These are phyloP conservation scores for Penicillium paxilli DNA, from an alignment of 495 filamentous ascomycete genomes.

Conservation along the genomic window DNA sequence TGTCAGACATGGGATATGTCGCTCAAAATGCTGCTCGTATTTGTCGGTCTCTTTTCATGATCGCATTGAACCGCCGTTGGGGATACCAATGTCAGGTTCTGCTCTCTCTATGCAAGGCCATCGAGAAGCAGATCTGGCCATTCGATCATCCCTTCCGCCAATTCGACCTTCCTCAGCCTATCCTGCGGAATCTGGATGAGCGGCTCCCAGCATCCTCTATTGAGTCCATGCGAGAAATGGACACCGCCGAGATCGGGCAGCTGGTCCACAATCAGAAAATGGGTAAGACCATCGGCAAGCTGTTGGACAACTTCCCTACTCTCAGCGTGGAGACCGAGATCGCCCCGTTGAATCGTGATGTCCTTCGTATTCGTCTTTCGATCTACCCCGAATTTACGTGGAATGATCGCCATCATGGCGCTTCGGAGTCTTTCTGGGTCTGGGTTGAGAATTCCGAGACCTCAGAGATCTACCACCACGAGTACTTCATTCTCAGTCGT, in stretches of 20 bases:
- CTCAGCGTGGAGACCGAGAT: conserved; percentile 90
- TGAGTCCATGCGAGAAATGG: conserved; percentile 87
- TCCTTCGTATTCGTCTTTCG: conserved; percentile 80
- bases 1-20: conserved; percentile 90
- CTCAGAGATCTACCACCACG: conserved; percentile 95
- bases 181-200: conserved; percentile 79
- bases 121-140: conserved; percentile 92
- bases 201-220: conserved; percentile 71
- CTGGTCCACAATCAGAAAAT: conserved; percentile 89
- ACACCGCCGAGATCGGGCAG: conserved; percentile 82
- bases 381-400: conserved; percentile 89
- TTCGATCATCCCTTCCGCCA: conserved; percentile 94
- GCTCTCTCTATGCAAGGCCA: conserved; percentile 87
- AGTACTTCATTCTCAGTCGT: conserved; percentile 89
- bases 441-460: conserved; percentile 99
- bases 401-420: conserved; percentile 95
- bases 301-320: conserved; percentile 90
- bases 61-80: conserved; percentile 91
- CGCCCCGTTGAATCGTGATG: conserved; percentile 91
- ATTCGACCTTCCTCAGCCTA: conserved; percentile 83
- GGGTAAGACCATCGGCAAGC: conserved; percentile 74
- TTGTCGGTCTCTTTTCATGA: conserved; percentile 94
- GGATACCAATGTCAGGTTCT: conserved; percentile 91
- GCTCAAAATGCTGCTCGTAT: conserved; percentile 95
- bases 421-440: conserved; percentile 94